Evolutionary conservation across 1,284 basidiomycete species (phyloP), one percentile per base, ranked within the genome.

Genomic region (Rhodotorula sp.): DNA sequence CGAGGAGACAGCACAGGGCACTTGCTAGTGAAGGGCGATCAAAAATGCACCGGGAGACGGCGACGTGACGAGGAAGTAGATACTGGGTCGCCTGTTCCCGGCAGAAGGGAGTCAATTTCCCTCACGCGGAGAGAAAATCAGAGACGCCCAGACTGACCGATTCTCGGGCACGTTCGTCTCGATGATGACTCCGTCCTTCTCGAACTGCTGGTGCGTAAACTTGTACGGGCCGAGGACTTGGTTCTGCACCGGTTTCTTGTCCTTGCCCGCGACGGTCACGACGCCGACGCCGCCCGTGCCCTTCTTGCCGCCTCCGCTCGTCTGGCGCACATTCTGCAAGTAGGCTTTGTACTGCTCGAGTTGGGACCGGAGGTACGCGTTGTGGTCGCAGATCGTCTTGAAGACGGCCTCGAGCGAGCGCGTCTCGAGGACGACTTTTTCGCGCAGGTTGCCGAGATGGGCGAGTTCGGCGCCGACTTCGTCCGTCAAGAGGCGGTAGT

Each of bases 281-380:
- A 99, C 95, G 53, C 96, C 95, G 6, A 99, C 94, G 53, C 89
- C 94, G 22, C 88, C 91, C 46, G 87, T 87, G 7, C 22, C n/a
- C 17, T 46, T 49, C 66, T 67, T 67, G 57, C 85, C 85, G 33
- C 78, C 79, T 12, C 80, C 80, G 61, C 79, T 81, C 22, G 91
- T 95, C 77, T 95, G 84, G 45, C 96, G 88, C 37, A 98, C 95
- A 80, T 99, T 99, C 83, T 95, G 93, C 26, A 99, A 85, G 81
- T 99, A 99, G 49, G 93, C 94, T 84, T 99, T 99, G 87, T 99
- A 99, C 83, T 98, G 95, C 82, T 99, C 96, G 73, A 99, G 86
- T 82, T 99, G 96, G 37, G 88, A 88, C 57, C 95, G 87, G 80
- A 99, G 85, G 81, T 99, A 99, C 81, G 92, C 93, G 84, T 99